Evolutionary conservation across 2,329 filamentous ascomycete species (phyloP).

Genomic region (Balansia obtecta): DNA sequence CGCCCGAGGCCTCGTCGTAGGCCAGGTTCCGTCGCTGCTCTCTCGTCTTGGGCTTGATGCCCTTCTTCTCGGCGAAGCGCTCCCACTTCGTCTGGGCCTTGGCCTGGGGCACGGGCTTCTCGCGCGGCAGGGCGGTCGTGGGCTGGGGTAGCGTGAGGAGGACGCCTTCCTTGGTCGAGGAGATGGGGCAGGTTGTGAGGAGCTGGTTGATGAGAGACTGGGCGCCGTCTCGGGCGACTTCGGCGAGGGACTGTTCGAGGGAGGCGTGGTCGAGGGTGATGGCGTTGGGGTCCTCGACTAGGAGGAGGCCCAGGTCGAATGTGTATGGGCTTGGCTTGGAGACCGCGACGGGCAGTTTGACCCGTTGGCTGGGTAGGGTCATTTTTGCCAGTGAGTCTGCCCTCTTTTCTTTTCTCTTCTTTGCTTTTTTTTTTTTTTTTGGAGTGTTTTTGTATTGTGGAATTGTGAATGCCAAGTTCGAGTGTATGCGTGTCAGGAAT

Average conservation of each 20-base stretch:
- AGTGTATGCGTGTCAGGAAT: background rate
- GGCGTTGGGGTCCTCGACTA: conserved; percentile 80
- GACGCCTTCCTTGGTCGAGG: conserved; percentile 56
- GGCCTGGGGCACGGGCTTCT: conserved; percentile 76
- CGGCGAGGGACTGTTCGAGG: conserved; percentile 56
- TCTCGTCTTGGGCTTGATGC: conserved; percentile 78
- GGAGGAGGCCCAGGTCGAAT: conserved; percentile 82
- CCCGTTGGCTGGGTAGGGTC: conserved; percentile 24
- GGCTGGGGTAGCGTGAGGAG: conserved; percentile 64
- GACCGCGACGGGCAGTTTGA: conserved; percentile 51
- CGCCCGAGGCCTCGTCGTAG: conserved; percentile 72
- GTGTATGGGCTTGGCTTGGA: conserved; percentile 81
- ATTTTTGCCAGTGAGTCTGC: conserved; percentile 13
- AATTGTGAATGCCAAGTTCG: background rate
- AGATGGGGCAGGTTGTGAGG: conserved; percentile 73
- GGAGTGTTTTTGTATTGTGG: background rate
- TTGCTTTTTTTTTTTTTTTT: background rate
- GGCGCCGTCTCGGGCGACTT: conserved; percentile 74
- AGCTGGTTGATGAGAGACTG: conserved; percentile 92
- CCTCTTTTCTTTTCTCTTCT: background rate
- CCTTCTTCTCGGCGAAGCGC: conserved; percentile 91
- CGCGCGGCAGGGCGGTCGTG: conserved; percentile 64
- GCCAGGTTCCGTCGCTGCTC: conserved; percentile 63
- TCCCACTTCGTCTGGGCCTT: conserved; percentile 91
- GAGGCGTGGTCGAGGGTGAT: conserved; percentile 41